Base-by-base conservation (phyloP, 2,329 filamentous ascomycete species). In the Colletotrichum tropicale region DNA sequence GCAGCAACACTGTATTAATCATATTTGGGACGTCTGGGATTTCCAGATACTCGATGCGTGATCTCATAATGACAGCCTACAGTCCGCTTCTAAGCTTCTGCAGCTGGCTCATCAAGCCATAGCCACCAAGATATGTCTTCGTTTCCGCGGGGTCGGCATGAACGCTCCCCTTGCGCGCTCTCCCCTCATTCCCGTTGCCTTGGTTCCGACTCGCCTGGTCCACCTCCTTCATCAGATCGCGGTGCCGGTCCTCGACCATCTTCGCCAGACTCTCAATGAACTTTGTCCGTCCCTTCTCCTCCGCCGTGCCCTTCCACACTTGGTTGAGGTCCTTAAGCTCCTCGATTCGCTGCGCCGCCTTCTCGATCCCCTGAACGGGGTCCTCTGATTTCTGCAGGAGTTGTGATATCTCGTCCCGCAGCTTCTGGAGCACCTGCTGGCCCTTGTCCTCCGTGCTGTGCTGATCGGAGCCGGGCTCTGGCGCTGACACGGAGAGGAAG, bases 281-380 rank as follows among this genome's bases (percentile, higher is more conserved):
- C 80, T 92, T 94, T 12, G 87, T 86, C 69, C 97, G 89, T 8
- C 95, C 95, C 85, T 95, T 98, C 83, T 98, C 97, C 86, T 99
- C 97, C 0, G 95, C 94, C 4, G 97, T 98, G n/a, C 96, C 96
- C 83, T 94, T 96, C 96, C 97, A 99, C 26, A 99, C 93, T n/a
- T 86, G 86, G 6, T 92, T 92, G 77, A 98, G 85, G 77, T 93
- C 90, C 81, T 95, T 93, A 71, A 98, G 88, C 81, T 94, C 92
- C 81, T 95, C 93, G 16, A 98, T 93, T 60, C 95, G 89, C 71
- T 89, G 89, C 15, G 91, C 91, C 0, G 97, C 97, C 73, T 93
- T 92, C 78, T 95, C 93, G 10, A 97, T 88, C 18, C 94, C 95
- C 60, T 89, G 88, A 15, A 93, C 87, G 0, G 91, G 89, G 60